A percentile compares a stretch with the other conserved stretches of the same genome.
Evolutionary conservation across 2,329 filamentous ascomycete species (phyloP).

Genomic region (Pseudocercospora eumusae): DNA sequence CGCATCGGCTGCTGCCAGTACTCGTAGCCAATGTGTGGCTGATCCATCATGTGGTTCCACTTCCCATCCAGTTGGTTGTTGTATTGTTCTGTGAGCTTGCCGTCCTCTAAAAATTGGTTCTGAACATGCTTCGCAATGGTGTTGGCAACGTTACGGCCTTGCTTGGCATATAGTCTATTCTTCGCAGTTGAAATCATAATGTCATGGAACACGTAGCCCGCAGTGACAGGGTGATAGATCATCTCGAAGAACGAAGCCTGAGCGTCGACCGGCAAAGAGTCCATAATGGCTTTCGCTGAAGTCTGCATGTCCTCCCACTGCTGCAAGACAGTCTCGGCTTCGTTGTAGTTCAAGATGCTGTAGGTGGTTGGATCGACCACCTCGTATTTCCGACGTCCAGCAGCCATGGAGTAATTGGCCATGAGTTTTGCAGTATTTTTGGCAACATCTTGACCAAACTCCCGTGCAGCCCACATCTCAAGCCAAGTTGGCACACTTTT

Average conservation of each 20-base stretch:
- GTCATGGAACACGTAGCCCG: slow-evolving; percentile 59
- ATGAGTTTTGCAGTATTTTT: not conserved
- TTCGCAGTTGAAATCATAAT: slow-evolving; percentile 54
- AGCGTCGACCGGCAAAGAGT: slow-evolving; percentile 52
- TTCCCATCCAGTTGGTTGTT: slow-evolving; percentile 54
- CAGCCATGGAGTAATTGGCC: not conserved
- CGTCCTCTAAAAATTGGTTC: slow-evolving; percentile 57
- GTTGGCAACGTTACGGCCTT: slow-evolving; percentile 61
- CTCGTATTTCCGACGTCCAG: slow-evolving; percentile 45
- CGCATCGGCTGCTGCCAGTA: not conserved
- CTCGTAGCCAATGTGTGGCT: not conserved
- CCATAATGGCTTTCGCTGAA: slow-evolving; percentile 59
- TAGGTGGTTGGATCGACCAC: slow-evolving; percentile 61
- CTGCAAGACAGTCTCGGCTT: slow-evolving; percentile 60
- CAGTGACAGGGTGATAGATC: slow-evolving; percentile 61
- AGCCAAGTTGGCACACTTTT: not conserved
- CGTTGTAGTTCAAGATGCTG: slow-evolving; percentile 64
- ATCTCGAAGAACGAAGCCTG: slow-evolving; percentile 65
- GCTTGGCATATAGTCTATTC: slow-evolving; percentile 58
- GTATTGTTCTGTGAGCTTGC: slow-evolving; percentile 58
- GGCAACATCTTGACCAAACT: not conserved
- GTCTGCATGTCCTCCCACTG: slow-evolving; percentile 58
- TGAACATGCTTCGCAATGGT: slow-evolving; percentile 55
- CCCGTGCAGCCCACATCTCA: not conserved
- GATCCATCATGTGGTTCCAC: not conserved